Percentiles rank a stretch among this genome's conserved stretches.
phyloP scores from a whole-genome alignment of 2,329 filamentous ascomycete species.

The Fusarium chlamydosporum region DNA sequence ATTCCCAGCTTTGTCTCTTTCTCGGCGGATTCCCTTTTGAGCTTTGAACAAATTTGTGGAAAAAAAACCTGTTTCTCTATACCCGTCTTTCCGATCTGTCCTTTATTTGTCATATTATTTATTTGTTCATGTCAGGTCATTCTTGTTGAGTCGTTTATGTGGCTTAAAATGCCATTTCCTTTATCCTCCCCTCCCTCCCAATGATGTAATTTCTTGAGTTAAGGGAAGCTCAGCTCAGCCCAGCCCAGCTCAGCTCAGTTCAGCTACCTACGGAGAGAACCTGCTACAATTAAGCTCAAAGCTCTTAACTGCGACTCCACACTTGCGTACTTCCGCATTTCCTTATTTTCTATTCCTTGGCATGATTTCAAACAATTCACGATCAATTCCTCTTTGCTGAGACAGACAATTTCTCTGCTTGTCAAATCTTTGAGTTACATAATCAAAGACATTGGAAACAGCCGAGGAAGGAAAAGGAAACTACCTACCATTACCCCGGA shows the following conservation, averaged over 20 bases:
- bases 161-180: conserved; percentile 5
- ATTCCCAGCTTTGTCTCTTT: background rate
- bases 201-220: conserved; percentile 49
- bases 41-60: conserved; percentile 6
- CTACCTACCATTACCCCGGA: conserved; percentile 1
- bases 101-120: conserved; percentile 4
- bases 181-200: conserved; percentile 16
- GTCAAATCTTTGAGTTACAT: conserved; percentile 17
- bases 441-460: conserved; percentile 34
- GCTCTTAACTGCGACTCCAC: conserved; percentile 37
- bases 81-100: conserved; percentile 4
- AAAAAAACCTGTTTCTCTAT: conserved; percentile 11
- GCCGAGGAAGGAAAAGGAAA: conserved; percentile 18
- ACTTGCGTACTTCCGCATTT: conserved; percentile 39
- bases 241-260: conserved; percentile 30
- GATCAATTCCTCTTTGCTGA: conserved; percentile 15
- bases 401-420: conserved; percentile 8
- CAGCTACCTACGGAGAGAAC: background rate
- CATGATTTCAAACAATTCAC: conserved; percentile 13
- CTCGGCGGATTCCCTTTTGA: conserved; percentile 25
- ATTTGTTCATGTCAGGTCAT: conserved; percentile 6
- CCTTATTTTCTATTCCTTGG: conserved; percentile 23
- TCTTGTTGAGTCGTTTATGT: conserved; percentile 2
- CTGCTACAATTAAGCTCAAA: conserved; percentile 29
- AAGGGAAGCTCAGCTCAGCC: conserved; percentile 31